phyloP scores from a whole-genome alignment of 164 flowering plant genomes.

The Saururus chinensis region DNA sequence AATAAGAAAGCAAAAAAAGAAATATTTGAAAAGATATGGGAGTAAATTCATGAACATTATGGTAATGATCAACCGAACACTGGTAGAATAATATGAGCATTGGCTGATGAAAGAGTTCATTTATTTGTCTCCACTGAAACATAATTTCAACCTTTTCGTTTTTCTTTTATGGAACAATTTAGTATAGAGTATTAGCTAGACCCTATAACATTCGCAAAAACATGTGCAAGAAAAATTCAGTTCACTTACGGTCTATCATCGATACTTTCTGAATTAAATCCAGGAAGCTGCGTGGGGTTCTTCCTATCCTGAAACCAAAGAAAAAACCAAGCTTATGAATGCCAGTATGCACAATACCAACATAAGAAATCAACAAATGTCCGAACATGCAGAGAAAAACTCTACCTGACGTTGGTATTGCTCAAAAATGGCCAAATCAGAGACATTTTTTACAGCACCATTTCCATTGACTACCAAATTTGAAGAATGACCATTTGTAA shows the following conservation, averaged over 20 bases:
- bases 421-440: slow-evolving; percentile 74
- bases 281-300: slow-evolving; percentile 6
- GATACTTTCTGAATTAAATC: slow-evolving; percentile 8
- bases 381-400: too few species aligned
- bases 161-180: too few species aligned
- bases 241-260: slow-evolving; percentile 19
- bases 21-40: too few species aligned
- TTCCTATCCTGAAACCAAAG: slow-evolving; percentile 13
- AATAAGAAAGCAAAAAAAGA: neutral
- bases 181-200: too few species aligned
- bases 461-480: slow-evolving; percentile 32
- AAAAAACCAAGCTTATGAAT: neutral
- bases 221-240: neutral
- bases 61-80: too few species aligned
- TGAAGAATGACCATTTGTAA: slow-evolving; percentile 29
- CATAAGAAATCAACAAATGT: too few species aligned
- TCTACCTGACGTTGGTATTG: slow-evolving; percentile 60
- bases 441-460: slow-evolving; percentile 30
- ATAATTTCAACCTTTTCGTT: too few species aligned
- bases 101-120: neutral
- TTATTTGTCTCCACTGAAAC: neutral
- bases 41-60: neutral
- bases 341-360: neutral
- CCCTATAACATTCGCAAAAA: too few species aligned
- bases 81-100: too few species aligned